phyloP scores from a whole-genome alignment of 2,329 filamentous ascomycete genomes.

The Colletotrichum scovillei region DNA sequence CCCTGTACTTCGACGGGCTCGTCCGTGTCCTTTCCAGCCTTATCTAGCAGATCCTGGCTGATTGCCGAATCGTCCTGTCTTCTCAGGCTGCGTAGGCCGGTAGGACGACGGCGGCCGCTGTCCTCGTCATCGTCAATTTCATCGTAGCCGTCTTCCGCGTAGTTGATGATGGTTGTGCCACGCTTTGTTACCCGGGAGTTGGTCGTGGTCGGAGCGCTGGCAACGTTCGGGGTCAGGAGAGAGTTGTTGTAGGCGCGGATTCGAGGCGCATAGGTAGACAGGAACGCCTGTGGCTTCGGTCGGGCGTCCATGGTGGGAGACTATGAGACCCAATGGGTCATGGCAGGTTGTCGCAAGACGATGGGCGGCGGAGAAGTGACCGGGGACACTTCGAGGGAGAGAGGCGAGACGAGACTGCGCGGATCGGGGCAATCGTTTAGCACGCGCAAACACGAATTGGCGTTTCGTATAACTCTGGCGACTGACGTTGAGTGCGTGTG shows the following conservation, averaged over 20 bases:
- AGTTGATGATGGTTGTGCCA: conserved; percentile 96
- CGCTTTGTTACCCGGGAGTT: conserved; percentile 92
- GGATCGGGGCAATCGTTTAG: background rate
- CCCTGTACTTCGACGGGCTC: conserved; percentile 87
- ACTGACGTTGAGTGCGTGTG: background rate
- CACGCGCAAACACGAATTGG: conserved; percentile 13
- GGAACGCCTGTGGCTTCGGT: conserved; percentile 81
- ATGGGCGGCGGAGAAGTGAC: background rate
- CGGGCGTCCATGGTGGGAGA: conserved; percentile 57
- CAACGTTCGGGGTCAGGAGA: conserved; percentile 85
- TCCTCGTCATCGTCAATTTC: conserved; percentile 80
- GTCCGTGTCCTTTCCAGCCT: conserved; percentile 84
- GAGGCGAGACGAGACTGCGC: background rate
- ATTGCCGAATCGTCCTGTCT: conserved; percentile 71
- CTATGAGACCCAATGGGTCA: conserved; percentile 34
- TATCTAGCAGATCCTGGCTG: conserved; percentile 75
- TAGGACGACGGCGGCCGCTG: conserved; percentile 80
- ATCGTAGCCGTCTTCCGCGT: conserved; percentile 95
- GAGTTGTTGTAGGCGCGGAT: conserved; percentile 93
- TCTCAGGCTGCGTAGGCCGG: conserved; percentile 84
- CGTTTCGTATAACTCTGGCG: background rate
- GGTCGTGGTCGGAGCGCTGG: conserved; percentile 73
- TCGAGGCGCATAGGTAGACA: conserved; percentile 91
- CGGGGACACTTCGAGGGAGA: conserved; percentile 14
- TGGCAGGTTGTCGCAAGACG: conserved; percentile 33